A percentile compares a stretch with the other conserved stretches of the same genome.
These are phyloP conservation scores for Elaeis oleifera DNA, from an alignment of 202 grass and related monocot genomes.

Conservation along the genomic window DNA sequence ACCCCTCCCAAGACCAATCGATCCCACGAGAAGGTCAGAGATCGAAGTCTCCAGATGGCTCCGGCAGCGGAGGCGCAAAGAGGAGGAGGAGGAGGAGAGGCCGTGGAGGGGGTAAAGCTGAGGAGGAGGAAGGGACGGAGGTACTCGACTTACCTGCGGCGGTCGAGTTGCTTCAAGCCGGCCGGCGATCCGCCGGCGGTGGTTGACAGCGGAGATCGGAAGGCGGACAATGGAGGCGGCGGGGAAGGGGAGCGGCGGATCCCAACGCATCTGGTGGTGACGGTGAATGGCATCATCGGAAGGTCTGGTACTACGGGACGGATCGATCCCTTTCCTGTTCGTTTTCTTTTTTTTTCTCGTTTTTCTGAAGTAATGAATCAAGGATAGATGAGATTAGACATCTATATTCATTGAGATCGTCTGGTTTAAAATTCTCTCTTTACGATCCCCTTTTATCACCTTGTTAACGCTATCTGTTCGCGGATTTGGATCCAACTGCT, in stretches of 20 bases:
- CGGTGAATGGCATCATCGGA: conserved; percentile 78
- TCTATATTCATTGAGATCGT: too few relatives aligned
- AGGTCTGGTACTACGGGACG: conserved; percentile 27
- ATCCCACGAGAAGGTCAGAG: too few relatives aligned
- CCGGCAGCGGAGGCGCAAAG: not conserved
- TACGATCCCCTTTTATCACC: too few relatives aligned
- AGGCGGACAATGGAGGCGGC: conserved; percentile 11
- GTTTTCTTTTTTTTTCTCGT: not conserved
- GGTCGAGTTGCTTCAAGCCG: conserved; percentile 48
- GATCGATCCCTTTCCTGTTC: not conserved
- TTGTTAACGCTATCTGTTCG: too few relatives aligned
- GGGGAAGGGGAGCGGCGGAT: conserved; percentile 20
- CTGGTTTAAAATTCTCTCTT: too few relatives aligned
- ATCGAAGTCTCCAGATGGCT: too few relatives aligned
- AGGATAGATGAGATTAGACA: too few relatives aligned
- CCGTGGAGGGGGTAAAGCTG: not conserved
- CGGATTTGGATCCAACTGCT: too few relatives aligned
- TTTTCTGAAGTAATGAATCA: too few relatives aligned
- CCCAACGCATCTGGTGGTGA: conserved; percentile 72
- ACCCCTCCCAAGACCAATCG: too few relatives aligned
- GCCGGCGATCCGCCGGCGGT: conserved; percentile 19
- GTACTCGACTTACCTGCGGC: conserved; percentile 37
- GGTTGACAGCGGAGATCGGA: not conserved
- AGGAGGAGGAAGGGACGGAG: conserved; percentile 3
- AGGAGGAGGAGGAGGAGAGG: not conserved